phyloP scores from a whole-genome alignment of 2,329 filamentous ascomycete genomes.

The Cladosporium phlei region DNA sequence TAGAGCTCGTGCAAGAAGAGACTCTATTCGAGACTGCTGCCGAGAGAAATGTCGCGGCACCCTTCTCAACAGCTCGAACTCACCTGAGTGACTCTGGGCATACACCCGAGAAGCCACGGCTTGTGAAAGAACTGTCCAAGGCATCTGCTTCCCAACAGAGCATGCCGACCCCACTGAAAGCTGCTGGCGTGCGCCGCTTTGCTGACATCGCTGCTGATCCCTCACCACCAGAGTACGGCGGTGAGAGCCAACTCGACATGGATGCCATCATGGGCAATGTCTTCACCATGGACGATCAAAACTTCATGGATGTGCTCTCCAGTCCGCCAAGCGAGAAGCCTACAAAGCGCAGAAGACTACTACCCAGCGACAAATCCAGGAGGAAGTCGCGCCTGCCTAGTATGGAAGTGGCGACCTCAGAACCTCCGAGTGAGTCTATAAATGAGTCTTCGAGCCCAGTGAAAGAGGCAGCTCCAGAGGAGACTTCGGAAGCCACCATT shows the following conservation, averaged over 20 bases:
- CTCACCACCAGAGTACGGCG: constrained; percentile 22
- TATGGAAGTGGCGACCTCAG: neutral
- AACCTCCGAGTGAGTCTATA: neutral
- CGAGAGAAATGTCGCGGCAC: constrained; percentile 18
- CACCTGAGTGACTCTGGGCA: constrained; percentile 29
- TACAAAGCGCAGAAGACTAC: constrained; percentile 21
- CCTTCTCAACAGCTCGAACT: constrained; percentile 37
- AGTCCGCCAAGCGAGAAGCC: constrained; percentile 18
- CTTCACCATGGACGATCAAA: constrained; percentile 35
- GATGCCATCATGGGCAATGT: constrained; percentile 29
- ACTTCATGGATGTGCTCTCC: constrained; percentile 25
- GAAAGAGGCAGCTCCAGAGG: neutral
- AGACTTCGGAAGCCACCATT: neutral
- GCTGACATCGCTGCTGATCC: constrained; percentile 29
- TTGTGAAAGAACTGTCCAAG: constrained; percentile 20
- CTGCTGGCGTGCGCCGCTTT: constrained; percentile 28
- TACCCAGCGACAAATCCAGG: neutral
- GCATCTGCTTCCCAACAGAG: constrained; percentile 24
- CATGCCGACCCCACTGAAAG: constrained; percentile 30
- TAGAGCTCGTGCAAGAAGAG: constrained; percentile 7
- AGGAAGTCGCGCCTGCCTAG: constrained; percentile 4
- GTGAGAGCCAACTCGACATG: constrained; percentile 29
- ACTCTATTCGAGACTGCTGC: constrained; percentile 4
- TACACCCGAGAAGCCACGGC: constrained; percentile 20
- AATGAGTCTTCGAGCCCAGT: constrained; percentile 1